Base-by-base conservation (phyloP, 768 basidiomycete species). In the Suillus discolor region DNA sequence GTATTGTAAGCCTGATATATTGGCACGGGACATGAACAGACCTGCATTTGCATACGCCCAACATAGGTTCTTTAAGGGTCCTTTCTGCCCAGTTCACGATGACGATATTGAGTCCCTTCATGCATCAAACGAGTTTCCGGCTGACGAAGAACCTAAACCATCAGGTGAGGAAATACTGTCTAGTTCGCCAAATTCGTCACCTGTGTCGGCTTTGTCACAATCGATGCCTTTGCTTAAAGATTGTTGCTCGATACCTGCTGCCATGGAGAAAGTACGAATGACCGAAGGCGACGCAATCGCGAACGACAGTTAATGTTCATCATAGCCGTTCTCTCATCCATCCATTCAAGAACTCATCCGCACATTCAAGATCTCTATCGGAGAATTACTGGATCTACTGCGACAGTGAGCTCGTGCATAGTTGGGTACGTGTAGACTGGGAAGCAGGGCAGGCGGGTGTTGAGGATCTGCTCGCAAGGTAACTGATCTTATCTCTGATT, bases 351-450 rank as follows among this genome's bases (percentile, higher is more conserved):
- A n/a, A n/a, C n/a, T n/a, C n/a, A n/a, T n/a, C n/a, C n/a, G n/a
- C n/a, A n/a, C n/a, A n/a, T n/a, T n/a, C n/a, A n/a, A n/a, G n/a
- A n/a, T n/a, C n/a, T n/a, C n/a, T n/a, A n/a, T n/a, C n/a, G n/a
- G n/a, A n/a, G n/a, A n/a, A n/a, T n/a, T n/a, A n/a, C n/a, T n/a
- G n/a, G 15, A 90, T 91, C 5, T 94, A 94, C 70, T 89, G 87
- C 20, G 87, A 85, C 65, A 92, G 93, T 20, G 87, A 92, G 67
- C 85, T 94, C 20, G 86, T 93, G n/a, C 85, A 92, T 70, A 92
- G 91, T 59, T 94, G 93, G 93, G 90, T 94, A 13, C 83, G 93
- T 31, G 92, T 94, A 4, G 92, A 94, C 74, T 94, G 92, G 93
- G 92, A 92, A 74, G 91, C 89, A 0, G 88, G 87, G 15, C 72